Evolutionary conservation across 139 green algal genomes (phyloP), one percentile per base, ranked within the genome.

Genomic region (Tetradesmus obliquus): DNA sequence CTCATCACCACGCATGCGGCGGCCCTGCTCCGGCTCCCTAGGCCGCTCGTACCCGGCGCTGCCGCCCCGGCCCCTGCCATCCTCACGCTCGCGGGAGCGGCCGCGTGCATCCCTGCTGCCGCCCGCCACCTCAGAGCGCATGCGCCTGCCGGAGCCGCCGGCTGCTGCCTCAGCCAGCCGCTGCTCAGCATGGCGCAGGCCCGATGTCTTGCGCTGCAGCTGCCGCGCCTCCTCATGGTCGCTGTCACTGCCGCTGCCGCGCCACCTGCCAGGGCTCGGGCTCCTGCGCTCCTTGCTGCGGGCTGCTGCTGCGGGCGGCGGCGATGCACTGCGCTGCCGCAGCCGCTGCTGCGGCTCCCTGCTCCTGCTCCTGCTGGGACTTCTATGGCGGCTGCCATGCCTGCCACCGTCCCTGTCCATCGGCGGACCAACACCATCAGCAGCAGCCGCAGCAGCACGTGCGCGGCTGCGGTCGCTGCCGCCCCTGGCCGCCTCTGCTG

Each of bases 191-290:
- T 88, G 84, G 7, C 57, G 57, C 54, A 60, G 20, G 58, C 82
- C 82, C 54, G 82, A 87, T 19, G 57, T 84, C 79, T 88, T 60
- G 9, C 22, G 84, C 58, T 88, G 84, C 84, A 57, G 57, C 4
- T 15, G 84, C 22, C 54, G 8, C 3, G 57, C 85, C 66, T 12
- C 66, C 6, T 53, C 24, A 6, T n/a, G 24, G 76, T 82, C 76
- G 22, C 76, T 53, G 76, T 53, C 76, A 53, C 54, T n/a, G 7
- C 10, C 76, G 6, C 76, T 82, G 19, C 85, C 85, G 3, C 15
- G 19, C 85, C 85, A 89, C 85, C 85, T 89, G 66, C 85, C 85
- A 69, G 66, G 85, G 19, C 85, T 89, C 5, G 15, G 66, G 62
- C 66, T 72, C 9, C 55, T 19, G 24, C 20, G 55, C 55, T 24